A percentile compares a stretch with the other conserved stretches of the same genome.
phyloP scores from a whole-genome alignment of 371 early-diverging fungal genomes.

The Blakeslea trispora region DNA sequence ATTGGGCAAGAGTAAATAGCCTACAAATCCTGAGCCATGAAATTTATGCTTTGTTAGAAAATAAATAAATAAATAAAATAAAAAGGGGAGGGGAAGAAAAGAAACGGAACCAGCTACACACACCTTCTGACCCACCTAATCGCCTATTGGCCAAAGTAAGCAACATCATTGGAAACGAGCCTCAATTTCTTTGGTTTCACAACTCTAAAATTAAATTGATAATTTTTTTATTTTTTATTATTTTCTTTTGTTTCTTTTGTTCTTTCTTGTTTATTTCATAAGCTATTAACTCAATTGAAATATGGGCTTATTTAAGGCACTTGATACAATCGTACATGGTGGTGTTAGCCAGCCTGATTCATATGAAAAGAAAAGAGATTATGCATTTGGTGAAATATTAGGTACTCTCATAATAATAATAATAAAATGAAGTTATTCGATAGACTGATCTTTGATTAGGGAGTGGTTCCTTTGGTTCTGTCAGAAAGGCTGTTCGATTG shows the following conservation, averaged over 20 bases:
- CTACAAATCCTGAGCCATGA: background rate
- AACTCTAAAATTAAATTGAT: background rate
- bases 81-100: too few species aligned
- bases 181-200: conserved; percentile 3
- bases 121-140: too few species aligned
- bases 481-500: conserved; percentile 62
- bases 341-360: conserved; percentile 63
- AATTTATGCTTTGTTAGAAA: background rate
- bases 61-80: too few species aligned
- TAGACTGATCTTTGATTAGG: conserved; percentile 39
- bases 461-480: conserved; percentile 75
- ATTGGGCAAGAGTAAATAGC: too few species aligned
- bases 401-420: too few species aligned
- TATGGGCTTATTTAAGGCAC: conserved; percentile 34
- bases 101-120: too few species aligned
- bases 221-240: background rate
- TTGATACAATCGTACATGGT: conserved; percentile 49
- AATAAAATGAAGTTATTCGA: too few species aligned
- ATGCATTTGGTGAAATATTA: conserved; percentile 60
- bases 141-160: background rate
- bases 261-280: conserved; percentile 3
- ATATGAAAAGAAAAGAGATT: conserved; percentile 69
- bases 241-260: conserved; percentile 1
- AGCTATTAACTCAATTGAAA: background rate
- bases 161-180: background rate